phyloP scores from a whole-genome alignment of 106 monocot genomes.

The Chionographis japonica region DNA sequence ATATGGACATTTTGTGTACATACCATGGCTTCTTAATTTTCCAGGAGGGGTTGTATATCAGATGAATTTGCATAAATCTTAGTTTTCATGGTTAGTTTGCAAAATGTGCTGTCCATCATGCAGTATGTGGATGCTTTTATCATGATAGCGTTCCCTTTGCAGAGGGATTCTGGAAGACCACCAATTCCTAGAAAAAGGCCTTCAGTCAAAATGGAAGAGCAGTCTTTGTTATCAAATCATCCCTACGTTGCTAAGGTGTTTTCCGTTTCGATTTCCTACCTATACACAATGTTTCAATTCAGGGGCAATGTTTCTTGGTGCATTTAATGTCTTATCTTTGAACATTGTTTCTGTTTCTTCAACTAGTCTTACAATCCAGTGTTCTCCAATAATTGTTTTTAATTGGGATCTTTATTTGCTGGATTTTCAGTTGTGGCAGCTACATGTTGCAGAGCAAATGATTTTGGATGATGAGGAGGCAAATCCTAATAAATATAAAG shows the following conservation, averaged over 20 bases:
- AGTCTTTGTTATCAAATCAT: conserved; percentile 78
- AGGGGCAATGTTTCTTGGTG: no score
- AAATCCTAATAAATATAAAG: conserved; percentile 85
- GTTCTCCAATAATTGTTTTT: background rate
- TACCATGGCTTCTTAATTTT: no score
- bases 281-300: background rate
- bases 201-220: conserved; percentile 45
- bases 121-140: no score
- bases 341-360: background rate
- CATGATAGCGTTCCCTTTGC: conserved; percentile 8
- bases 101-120: no score
- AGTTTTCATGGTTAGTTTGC: no score
- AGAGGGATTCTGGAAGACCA: conserved; percentile 67
- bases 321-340: no score
- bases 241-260: conserved; percentile 90
- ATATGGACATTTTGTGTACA: no score
- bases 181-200: conserved; percentile 89
- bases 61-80: no score
- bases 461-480: conserved; percentile 90
- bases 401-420: background rate
- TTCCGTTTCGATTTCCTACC: background rate
- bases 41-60: no score
- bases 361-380: background rate
- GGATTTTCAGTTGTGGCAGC: conserved; percentile 78
- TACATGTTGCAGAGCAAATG: conserved; percentile 95